Evolutionary conservation across 768 basidiomycete species (phyloP).

Genomic region (Tylopilus sp.): DNA sequence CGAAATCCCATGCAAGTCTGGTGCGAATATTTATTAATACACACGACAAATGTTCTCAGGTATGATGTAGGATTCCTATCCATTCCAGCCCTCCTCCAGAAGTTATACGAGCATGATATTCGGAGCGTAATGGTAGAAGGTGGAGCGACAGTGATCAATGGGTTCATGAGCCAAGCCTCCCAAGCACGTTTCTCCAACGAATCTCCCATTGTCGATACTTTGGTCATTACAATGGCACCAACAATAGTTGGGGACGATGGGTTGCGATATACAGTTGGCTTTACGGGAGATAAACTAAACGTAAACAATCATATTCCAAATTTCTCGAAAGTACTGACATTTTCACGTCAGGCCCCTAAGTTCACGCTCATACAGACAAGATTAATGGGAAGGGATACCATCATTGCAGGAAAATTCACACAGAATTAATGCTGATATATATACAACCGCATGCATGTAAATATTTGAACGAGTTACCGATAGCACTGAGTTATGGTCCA

Average conservation of each 20-base stretch:
- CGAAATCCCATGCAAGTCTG: conserved; percentile 40
- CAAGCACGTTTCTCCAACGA: conserved; percentile 4
- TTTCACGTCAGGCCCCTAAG: conserved; percentile 16
- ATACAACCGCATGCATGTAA: background rate
- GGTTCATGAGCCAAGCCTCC: conserved; percentile 29
- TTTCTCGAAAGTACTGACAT: background rate
- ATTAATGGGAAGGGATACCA: conserved; percentile 32
- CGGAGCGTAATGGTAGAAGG: conserved; percentile 93
- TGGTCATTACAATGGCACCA: conserved; percentile 87
- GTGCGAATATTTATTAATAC: conserved; percentile 26
- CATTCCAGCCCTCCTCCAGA: conserved; percentile 47
- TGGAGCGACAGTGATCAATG: conserved; percentile 76
- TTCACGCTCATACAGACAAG: conserved; percentile 28
- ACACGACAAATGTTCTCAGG: background rate
- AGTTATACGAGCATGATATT: conserved; percentile 56
- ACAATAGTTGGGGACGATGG: conserved; percentile 75
- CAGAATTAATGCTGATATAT: conserved; percentile 1
- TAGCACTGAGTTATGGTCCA: too few species aligned
- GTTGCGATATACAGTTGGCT: conserved; percentile 46
- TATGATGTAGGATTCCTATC: conserved; percentile 36
- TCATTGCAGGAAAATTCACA: conserved; percentile 28
- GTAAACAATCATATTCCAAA: conserved; percentile 7
- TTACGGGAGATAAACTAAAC: conserved; percentile 12
- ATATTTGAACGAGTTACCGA: too few species aligned
- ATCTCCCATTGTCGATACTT: conserved; percentile 52